phyloP scores from a whole-genome alignment of 352 stramenopile species.

The Phytopythium boreale region DNA sequence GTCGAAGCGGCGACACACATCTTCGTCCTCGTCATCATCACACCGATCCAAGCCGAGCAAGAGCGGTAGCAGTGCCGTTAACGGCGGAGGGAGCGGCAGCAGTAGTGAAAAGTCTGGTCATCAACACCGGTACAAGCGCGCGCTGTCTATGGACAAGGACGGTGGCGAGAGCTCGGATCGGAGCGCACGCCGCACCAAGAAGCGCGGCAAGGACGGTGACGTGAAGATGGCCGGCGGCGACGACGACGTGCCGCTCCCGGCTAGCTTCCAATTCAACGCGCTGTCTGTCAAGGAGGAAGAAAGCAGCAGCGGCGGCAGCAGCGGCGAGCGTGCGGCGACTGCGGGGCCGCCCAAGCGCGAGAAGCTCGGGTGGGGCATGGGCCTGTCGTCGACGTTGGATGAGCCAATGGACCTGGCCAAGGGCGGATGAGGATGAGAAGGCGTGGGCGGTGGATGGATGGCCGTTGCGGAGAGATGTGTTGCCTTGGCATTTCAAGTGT shows the following conservation, averaged over 20 bases:
- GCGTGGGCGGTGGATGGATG: not conserved
- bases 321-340: not conserved
- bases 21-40: slow-evolving; percentile 16
- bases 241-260: slow-evolving; percentile 50
- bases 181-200: slow-evolving; percentile 4
- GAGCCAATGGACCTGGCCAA: not conserved
- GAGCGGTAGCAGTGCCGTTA: not conserved
- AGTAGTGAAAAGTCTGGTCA: not conserved
- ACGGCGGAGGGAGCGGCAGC: slow-evolving; percentile 1
- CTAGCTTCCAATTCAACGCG: slow-evolving; percentile 28
- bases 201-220: slow-evolving; percentile 10
- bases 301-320: not conserved
- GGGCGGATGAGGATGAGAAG: not conserved
- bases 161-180: slow-evolving; percentile 10
- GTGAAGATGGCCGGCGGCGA: slow-evolving; percentile 34
- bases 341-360: slow-evolving; percentile 29
- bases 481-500: not conserved
- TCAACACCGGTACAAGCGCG: slow-evolving; percentile 7
- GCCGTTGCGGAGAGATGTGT: not conserved
- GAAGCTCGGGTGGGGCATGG: slow-evolving; percentile 84
- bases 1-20: slow-evolving; percentile 21
- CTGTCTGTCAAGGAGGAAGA: slow-evolving; percentile 16
- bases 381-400: slow-evolving; percentile 26
- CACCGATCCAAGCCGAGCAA: slow-evolving; percentile 4
- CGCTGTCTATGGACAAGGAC: slow-evolving; percentile 8